These are phyloP conservation scores for Blepharisma stoltei DNA, from an alignment of 73 alveolate genomes.

Conservation along the genomic window DNA sequence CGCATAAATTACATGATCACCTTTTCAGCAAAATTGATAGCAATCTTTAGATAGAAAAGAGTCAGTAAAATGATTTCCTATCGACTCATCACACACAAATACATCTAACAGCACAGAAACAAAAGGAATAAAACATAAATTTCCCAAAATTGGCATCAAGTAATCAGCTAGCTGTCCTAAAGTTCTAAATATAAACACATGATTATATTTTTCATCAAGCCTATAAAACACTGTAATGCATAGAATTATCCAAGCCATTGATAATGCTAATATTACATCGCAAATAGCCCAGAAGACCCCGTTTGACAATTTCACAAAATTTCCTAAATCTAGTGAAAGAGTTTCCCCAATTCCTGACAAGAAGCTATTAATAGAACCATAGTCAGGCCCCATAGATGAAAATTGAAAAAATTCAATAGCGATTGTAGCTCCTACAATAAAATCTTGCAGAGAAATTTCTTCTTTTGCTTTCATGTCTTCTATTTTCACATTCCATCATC, in stretches of 20 bases:
- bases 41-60: background rate
- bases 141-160: constrained; percentile 2
- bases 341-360: no score
- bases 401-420: constrained; percentile 13
- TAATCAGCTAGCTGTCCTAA: background rate
- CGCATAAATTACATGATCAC: background rate
- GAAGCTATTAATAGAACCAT: no score
- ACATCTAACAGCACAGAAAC: background rate
- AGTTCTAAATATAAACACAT: no score
- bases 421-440: background rate
- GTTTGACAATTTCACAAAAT: no score
- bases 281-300: no score
- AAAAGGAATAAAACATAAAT: background rate
- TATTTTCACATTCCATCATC: background rate
- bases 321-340: no score
- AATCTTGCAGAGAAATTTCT: background rate
- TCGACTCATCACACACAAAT: background rate
- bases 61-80: background rate
- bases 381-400: background rate
- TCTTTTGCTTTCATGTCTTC: no score
- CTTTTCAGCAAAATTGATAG: constrained; percentile 10
- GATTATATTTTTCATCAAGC: no score
- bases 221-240: no score
- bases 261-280: no score
- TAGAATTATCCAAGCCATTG: no score